Evolutionary conservation across 2,329 filamentous ascomycete genomes (phyloP), one percentile per base, ranked within the genome.

Genomic region (Karstenula rhodostoma): DNA sequence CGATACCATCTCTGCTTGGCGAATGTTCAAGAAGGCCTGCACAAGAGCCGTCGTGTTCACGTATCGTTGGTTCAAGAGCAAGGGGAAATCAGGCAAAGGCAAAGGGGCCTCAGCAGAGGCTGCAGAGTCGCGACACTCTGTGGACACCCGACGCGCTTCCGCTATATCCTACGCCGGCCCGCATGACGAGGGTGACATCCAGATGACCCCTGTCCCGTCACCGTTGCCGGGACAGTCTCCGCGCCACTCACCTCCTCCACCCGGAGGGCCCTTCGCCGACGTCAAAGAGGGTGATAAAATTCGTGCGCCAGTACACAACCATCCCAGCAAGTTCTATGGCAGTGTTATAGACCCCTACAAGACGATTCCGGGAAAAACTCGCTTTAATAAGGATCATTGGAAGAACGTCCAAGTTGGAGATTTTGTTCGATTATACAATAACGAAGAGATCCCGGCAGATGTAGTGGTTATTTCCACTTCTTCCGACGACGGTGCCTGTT

Each of bases 331-430:
- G 67, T 83, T 85, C 64, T 87, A 86, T 68, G 89, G 89, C 56
- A 90, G 82, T 71, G 76, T 99, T 42, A 86, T 98, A 66, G 92
- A 98, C 73, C 87, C 87, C 32, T 84, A 87, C 49, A 84, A 87
- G 61, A 83, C 87, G 15, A 81, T 85, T 0, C 83, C 87, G 4
- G 91, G 90, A 56, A 90, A 86, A 52, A 92, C 94, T 35, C 87
- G 91, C 25, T 99, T 99, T 80, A 94, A 96, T 78, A 91, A 90
- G 69, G 94, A 97, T 73, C 89, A 88, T 46, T 99, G 95, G 95
- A 99, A 99, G 80, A 96, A 89, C 70, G 85, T 99, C 15, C 89
- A 94, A 70, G 95, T 99, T 9, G 95, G 95, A 50, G 95, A 99
- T 78, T 98, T 97, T 78, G 90, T 99, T 57, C 92, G 96, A 67